These are phyloP conservation scores for Arachis hypogaea DNA, from an alignment of 306 rosid species.

Conservation along the genomic window DNA sequence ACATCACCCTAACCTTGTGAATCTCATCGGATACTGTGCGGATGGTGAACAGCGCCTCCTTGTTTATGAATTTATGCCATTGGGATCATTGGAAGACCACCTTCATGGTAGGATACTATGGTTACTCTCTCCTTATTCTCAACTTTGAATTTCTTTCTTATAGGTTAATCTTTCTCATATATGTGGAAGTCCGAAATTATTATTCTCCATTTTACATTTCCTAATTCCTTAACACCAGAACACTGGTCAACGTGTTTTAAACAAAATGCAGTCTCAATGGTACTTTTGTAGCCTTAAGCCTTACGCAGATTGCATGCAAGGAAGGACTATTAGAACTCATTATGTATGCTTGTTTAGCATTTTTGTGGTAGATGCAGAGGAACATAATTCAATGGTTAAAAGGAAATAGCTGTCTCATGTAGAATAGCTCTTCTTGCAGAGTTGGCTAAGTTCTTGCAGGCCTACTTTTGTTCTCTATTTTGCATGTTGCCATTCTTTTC, in stretches of 20 bases:
- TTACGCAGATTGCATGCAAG: not conserved
- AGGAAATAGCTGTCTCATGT: not conserved
- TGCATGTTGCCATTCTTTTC: constrained; percentile 22
- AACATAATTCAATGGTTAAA: not conserved
- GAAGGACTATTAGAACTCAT: constrained; percentile 2
- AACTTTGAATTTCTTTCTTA: constrained; percentile 14
- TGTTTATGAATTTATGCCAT: constrained; percentile 84
- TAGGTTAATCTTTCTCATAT: constrained; percentile 17
- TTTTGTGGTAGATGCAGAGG: not conserved
- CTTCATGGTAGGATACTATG: constrained; percentile 63
- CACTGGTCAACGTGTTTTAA: not conserved
- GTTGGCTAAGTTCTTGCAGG: not conserved
- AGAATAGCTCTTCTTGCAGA: constrained; percentile 12
- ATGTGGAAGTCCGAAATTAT: not conserved
- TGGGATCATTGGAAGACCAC: constrained; percentile 72
- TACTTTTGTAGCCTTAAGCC: not conserved
- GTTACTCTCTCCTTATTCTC: constrained; percentile 24
- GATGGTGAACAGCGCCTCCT: constrained; percentile 97
- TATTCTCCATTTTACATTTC: not conserved
- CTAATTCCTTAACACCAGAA: constrained; percentile 7
- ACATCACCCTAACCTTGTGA: constrained; percentile 83
- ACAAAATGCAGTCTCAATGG: not conserved
- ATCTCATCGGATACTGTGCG: constrained; percentile 89
- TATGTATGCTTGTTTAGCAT: not conserved
- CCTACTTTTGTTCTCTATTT: not conserved